A percentile compares a stretch with the other conserved stretches of the same genome.
phyloP scores from a whole-genome alignment of 2,329 filamentous ascomycete species.

The Sphaerulina musiva region DNA sequence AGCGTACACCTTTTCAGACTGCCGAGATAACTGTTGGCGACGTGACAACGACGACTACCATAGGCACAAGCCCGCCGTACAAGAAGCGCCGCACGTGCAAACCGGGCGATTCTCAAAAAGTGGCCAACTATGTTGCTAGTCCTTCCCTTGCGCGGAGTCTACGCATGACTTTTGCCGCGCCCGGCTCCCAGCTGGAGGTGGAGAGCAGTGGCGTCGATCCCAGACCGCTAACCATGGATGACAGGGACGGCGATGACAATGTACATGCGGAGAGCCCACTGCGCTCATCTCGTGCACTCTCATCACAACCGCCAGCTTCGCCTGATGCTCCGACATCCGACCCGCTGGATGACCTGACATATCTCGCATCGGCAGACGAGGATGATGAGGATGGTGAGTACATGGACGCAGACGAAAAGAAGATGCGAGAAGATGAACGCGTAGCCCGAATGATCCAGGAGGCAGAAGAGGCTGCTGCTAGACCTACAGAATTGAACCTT shows the following conservation, averaged over 20 bases:
- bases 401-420: conserved; percentile 52
- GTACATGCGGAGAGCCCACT: conserved; percentile 9
- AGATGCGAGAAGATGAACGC: conserved; percentile 42
- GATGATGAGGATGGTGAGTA: conserved; percentile 41
- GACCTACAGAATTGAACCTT: conserved; percentile 39
- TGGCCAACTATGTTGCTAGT: conserved; percentile 42
- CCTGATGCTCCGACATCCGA: conserved; percentile 17
- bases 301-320: not conserved
- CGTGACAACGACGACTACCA: conserved; percentile 55
- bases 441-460: conserved; percentile 42
- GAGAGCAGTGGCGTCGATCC: conserved; percentile 19
- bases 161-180: conserved; percentile 48
- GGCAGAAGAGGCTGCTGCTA: conserved; percentile 41
- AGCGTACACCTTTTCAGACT: conserved; percentile 55
- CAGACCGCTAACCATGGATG: not conserved
- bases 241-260: conserved; percentile 15
- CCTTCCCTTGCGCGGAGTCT: conserved; percentile 39
- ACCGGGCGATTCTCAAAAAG: conserved; percentile 35
- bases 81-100: conserved; percentile 43
- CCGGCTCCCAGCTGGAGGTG: conserved; percentile 41
- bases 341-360: conserved; percentile 20
- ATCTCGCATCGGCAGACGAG: conserved; percentile 24
- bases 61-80: conserved; percentile 49
- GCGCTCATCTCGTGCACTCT: not conserved
- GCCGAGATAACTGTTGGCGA: conserved; percentile 71